Conservation (phyloP, 331 rosid genomes). For the Rhamnella rubrinervis region DNA sequence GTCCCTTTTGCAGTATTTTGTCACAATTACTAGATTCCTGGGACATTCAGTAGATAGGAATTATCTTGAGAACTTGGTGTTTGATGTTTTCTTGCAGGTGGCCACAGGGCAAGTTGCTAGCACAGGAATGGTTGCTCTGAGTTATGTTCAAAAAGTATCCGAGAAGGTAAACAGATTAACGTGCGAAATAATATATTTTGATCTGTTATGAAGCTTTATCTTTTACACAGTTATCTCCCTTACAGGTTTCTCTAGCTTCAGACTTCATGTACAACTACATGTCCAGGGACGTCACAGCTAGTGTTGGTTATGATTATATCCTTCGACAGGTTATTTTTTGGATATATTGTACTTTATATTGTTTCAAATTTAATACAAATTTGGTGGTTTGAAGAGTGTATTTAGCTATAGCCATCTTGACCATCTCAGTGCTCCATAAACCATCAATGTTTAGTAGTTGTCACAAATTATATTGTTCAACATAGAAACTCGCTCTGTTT, state of each 20-base stretch:
- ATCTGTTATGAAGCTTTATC: neutral
- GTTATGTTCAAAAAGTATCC: conserved; percentile 94
- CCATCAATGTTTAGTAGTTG: too few relatives aligned
- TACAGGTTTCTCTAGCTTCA: conserved; percentile 87
- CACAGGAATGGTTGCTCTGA: conserved; percentile 91
- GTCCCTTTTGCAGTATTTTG: neutral
- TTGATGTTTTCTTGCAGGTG: conserved; percentile 54
- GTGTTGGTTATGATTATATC: conserved; percentile 95
- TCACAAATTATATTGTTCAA: too few relatives aligned
- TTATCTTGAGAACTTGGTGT: neutral
- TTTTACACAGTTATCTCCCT: conserved; percentile 2
- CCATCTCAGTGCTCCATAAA: too few relatives aligned
- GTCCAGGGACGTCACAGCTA: conserved; percentile 86
- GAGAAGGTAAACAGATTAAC: conserved; percentile 73
- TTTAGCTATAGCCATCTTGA: too few relatives aligned
- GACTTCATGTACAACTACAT: conserved; percentile 94
- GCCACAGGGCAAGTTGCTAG: conserved; percentile 98
- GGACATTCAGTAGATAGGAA: neutral
- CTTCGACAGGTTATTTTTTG: conserved; percentile 79
- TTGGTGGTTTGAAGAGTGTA: too few relatives aligned
- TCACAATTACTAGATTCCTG: neutral
- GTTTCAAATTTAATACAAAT: too few relatives aligned
- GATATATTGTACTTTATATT: too few relatives aligned
- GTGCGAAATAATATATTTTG: neutral
- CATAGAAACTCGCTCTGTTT: too few relatives aligned